These are phyloP conservation scores for Botrytis sinoallii DNA, from an alignment of 2,329 filamentous ascomycete species.

Conservation along the genomic window DNA sequence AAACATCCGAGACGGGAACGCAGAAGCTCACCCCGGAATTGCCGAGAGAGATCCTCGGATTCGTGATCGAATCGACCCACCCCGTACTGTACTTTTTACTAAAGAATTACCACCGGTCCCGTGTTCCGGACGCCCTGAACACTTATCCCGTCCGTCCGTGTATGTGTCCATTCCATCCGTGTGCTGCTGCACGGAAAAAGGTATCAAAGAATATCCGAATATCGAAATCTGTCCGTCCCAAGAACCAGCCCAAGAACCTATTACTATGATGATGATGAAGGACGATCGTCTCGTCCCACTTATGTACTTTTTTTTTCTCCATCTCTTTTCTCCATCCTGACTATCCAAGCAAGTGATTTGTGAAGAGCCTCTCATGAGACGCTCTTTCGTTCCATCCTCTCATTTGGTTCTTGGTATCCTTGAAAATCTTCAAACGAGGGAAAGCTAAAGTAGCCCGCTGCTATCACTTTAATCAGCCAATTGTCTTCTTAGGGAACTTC, in stretches of 20 bases:
- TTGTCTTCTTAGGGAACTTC: not conserved
- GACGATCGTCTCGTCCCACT: not conserved
- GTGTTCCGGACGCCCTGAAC: conserved; percentile 12
- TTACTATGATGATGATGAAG: conserved; percentile 6
- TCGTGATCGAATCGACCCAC: not conserved
- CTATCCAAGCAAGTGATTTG: not conserved
- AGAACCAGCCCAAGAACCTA: conserved; percentile 14
- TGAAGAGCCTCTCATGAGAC: not conserved
- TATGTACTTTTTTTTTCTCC: not conserved
- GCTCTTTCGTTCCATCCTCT: conserved; percentile 22
- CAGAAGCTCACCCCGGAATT: not conserved
- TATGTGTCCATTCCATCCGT: not conserved
- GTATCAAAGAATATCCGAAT: conserved; percentile 16
- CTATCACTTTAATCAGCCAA: conserved; percentile 24
- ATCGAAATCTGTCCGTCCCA: conserved; percentile 3
- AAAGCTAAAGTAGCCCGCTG: conserved; percentile 67
- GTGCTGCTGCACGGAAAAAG: not conserved
- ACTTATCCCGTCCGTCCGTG: not conserved
- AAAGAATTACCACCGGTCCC: conserved; percentile 1
- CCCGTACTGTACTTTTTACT: not conserved
- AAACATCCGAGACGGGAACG: not conserved
- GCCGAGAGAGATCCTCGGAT: not conserved
- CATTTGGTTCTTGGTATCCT: conserved; percentile 46
- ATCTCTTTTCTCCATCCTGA: not conserved
- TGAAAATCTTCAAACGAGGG: conserved; percentile 68